These are phyloP conservation scores for Adenanthera pavonina DNA, from an alignment of 306 rosid species.

Conservation along the genomic window DNA sequence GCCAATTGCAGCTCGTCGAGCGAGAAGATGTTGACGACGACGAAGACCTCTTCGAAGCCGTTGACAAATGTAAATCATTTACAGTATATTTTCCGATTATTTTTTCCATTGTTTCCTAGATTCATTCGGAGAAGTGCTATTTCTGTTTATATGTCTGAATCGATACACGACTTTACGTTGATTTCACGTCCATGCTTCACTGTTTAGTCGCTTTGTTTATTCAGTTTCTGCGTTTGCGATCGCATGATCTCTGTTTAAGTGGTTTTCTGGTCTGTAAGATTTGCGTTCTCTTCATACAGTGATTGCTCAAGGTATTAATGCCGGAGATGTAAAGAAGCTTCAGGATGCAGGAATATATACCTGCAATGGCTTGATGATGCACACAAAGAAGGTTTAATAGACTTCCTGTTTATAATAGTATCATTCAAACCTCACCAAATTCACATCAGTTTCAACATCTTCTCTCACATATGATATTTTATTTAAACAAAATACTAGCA, in stretches of 20 bases:
- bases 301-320: slow-evolving; percentile 93
- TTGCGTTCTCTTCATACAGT: slow-evolving; percentile 56
- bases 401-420: slow-evolving; percentile 17
- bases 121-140: background rate
- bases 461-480: background rate
- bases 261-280: slow-evolving; percentile 8
- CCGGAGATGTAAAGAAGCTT: slow-evolving; percentile 98
- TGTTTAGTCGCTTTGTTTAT: background rate
- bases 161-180: background rate
- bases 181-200: background rate
- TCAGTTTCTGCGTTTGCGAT: slow-evolving; percentile 14
- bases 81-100: background rate
- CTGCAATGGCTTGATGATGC: slow-evolving; percentile 99
- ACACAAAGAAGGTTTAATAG: slow-evolving; percentile 82
- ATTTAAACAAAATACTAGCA: background rate
- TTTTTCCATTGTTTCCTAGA: slow-evolving; percentile 14
- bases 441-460: background rate
- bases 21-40: slow-evolving; percentile 88
- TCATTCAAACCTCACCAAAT: background rate
- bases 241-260: background rate
- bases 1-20: slow-evolving; percentile 89
- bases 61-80: slow-evolving; percentile 74
- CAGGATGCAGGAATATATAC: slow-evolving; percentile 97
- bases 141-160: slow-evolving; percentile 20
- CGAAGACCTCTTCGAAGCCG: slow-evolving; percentile 91